A percentile compares a stretch with the other conserved stretches of the same genome.
Evolutionary conservation across 495 filamentous ascomycete genomes (phyloP).

Genomic region (Copromyces sp.): DNA sequence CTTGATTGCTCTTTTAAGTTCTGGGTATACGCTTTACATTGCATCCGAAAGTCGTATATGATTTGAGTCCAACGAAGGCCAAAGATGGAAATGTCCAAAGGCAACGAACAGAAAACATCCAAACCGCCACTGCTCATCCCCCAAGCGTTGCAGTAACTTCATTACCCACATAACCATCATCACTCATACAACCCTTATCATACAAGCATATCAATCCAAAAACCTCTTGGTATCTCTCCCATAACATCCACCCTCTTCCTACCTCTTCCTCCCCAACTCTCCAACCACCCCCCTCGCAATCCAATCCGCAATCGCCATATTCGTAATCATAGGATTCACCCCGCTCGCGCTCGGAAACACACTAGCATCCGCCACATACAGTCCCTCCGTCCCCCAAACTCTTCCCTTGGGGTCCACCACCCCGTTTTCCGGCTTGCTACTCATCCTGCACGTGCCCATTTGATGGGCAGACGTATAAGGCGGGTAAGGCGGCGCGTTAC

Average conservation of each 20-base stretch:
- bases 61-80: too few relatives aligned
- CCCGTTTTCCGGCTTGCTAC: conserved; percentile 41
- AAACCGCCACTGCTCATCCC: background rate
- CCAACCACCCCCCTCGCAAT: conserved; percentile 42
- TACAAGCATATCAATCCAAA: background rate
- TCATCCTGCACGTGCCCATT: conserved; percentile 88
- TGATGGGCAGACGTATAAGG: conserved; percentile 61
- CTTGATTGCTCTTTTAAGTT: background rate
- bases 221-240: background rate
- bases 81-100: too few relatives aligned
- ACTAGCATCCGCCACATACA: conserved; percentile 80
- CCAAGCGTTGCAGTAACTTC: too few relatives aligned
- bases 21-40: background rate
- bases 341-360: conserved; percentile 84
- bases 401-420: conserved; percentile 67
- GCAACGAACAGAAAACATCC: background rate
- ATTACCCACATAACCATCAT: background rate
- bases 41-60: too few relatives aligned
- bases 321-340: conserved; percentile 93
- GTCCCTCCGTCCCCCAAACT: conserved; percentile 63
- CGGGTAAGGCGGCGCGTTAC: conserved; percentile 39
- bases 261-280: conserved; percentile 20
- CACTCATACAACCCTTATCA: background rate
- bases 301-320: conserved; percentile 71
- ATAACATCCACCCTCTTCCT: background rate